Evolutionary conservation across 2,329 filamentous ascomycete species (phyloP).

Genomic region (Scytalidium sp.): DNA sequence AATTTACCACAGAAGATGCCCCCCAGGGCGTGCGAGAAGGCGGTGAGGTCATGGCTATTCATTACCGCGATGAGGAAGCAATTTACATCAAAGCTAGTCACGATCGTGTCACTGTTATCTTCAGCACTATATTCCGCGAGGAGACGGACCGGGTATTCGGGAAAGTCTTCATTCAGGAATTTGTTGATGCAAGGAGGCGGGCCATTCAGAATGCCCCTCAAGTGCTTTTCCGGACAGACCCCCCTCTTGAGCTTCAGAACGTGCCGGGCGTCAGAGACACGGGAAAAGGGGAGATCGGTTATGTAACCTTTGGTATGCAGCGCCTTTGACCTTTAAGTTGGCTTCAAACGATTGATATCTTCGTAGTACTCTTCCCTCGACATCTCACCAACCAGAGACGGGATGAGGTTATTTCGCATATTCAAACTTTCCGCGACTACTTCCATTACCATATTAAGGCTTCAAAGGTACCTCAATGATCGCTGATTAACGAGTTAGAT

Average conservation of each 20-base stretch:
- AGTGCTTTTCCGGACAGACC: constrained; percentile 92
- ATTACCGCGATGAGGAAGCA: constrained; percentile 97
- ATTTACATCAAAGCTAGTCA: constrained; percentile 98
- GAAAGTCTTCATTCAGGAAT: constrained; percentile 98
- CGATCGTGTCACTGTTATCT: constrained; percentile 97
- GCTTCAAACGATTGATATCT: constrained; percentile 9
- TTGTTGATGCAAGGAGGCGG: constrained; percentile 90
- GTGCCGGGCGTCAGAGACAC: constrained; percentile 77
- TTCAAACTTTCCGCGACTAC: constrained; percentile 99
- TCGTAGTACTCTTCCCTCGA: constrained; percentile 84
- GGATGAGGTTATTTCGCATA: constrained; percentile 95
- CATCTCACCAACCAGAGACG: constrained; percentile 89
- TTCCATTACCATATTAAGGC: constrained; percentile 99
- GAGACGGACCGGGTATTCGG: constrained; percentile 97
- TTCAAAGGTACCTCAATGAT: constrained; percentile 63
- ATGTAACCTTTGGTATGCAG: constrained; percentile 86
- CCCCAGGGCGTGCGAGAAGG: constrained; percentile 88
- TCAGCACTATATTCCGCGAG: constrained; percentile 96
- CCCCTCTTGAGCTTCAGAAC: constrained; percentile 84
- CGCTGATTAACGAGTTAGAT: background rate
- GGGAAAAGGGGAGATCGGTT: constrained; percentile 84
- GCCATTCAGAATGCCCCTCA: constrained; percentile 98
- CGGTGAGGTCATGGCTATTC: constrained; percentile 90
- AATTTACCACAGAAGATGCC: constrained; percentile 90
- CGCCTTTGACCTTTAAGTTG: constrained; percentile 7